These are phyloP conservation scores for Helminthosporium solani DNA, from an alignment of 2,329 filamentous ascomycete genomes.

Conservation along the genomic window DNA sequence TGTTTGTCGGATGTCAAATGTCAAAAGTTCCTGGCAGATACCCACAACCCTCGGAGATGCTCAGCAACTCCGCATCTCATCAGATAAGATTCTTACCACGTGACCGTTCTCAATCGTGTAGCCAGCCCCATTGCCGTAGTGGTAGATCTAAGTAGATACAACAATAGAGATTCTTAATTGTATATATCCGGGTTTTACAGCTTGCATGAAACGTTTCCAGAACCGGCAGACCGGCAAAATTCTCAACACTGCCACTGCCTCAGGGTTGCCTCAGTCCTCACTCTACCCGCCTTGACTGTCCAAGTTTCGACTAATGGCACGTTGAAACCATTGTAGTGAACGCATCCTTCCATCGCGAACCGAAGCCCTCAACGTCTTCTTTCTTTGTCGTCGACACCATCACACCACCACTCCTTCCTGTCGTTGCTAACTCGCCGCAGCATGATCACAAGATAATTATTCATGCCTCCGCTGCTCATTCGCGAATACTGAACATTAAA, in stretches of 20 bases:
- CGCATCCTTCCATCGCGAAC: background rate
- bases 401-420: background rate
- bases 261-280: background rate
- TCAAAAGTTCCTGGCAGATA: no score
- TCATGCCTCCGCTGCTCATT: background rate
- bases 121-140: background rate
- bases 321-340: constrained; percentile 6
- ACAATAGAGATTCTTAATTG: no score
- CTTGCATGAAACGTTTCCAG: background rate
- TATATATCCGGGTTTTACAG: no score
- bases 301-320: constrained; percentile 22
- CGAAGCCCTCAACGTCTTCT: background rate
- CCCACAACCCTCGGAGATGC: no score
- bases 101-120: no score
- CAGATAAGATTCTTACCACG: constrained; percentile 26
- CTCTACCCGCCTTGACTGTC: background rate
- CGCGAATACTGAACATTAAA: no score
- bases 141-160: no score
- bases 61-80: constrained; percentile 14
- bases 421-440: constrained; percentile 1
- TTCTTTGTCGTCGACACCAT: background rate
- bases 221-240: background rate
- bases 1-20: background rate
- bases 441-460: constrained; percentile 2
- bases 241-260: background rate